Conservation (phyloP, 2,329 filamentous ascomycete genomes). For the Gliomastix tumulicola region DNA sequence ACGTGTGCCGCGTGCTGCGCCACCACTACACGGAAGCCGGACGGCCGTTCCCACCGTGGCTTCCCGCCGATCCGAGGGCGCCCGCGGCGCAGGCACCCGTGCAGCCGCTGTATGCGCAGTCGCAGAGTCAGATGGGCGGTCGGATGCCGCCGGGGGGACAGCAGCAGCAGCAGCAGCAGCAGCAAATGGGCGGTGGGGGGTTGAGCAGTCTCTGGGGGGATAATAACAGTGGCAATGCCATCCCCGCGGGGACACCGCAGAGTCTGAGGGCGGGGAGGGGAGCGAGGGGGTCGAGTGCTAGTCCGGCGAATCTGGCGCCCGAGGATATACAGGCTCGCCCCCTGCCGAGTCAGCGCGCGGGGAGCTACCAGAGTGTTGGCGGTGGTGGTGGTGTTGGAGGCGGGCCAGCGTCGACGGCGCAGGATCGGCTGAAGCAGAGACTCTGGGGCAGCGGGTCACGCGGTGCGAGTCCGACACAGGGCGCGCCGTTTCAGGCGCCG, state of each 20-base stretch:
- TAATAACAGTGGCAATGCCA: too few relatives aligned
- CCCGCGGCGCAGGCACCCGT: conserved; percentile 36
- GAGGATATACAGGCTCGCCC: too few relatives aligned
- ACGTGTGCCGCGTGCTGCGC: conserved; percentile 88
- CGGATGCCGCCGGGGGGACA: not conserved
- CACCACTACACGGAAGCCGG: conserved; percentile 90
- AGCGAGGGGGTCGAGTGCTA: conserved; percentile 16
- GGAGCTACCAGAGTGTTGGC: too few relatives aligned
- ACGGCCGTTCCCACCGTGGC: conserved; percentile 74
- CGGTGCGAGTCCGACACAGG: conserved; percentile 42
- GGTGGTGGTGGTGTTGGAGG: too few relatives aligned
- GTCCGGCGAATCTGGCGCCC: too few relatives aligned
- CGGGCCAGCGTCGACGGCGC: conserved; percentile 61
- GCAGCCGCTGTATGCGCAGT: conserved; percentile 45
- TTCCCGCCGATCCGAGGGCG: conserved; percentile 78
- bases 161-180: conserved; percentile 26
- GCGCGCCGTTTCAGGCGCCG: conserved; percentile 39
- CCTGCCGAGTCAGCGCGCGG: too few relatives aligned
- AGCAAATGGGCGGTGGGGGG: conserved; percentile 18
- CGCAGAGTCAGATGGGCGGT: conserved; percentile 36
- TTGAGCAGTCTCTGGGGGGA: conserved; percentile 56
- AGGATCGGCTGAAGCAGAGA: conserved; percentile 75
- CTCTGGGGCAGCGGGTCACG: conserved; percentile 65
- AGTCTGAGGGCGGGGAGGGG: conserved; percentile 38
- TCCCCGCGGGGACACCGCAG: conserved; percentile 27